Percentiles rank a stretch among this genome's conserved stretches.
These are phyloP conservation scores for Trypanosomatidae sp. DNA, from an alignment of 208 protist genomes.

Conservation along the genomic window DNA sequence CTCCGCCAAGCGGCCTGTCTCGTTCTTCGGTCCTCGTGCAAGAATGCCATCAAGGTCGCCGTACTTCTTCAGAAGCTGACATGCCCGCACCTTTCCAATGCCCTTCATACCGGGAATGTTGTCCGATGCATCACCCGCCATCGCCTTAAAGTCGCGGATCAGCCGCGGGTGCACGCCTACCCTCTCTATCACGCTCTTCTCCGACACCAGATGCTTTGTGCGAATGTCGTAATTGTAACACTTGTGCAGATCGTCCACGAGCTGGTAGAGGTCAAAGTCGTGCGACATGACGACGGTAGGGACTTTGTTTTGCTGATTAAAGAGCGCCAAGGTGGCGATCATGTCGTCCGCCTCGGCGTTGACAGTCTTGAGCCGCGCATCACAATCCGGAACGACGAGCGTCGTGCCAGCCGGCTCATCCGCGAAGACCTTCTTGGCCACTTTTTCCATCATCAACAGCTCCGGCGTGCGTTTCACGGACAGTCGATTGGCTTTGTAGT, in stretches of 20 bases:
- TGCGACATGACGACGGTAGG: conserved; percentile 88
- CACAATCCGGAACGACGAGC: conserved; percentile 71
- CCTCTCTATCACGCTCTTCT: conserved; percentile 79
- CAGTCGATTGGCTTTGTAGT: conserved; percentile 80
- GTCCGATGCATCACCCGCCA: conserved; percentile 81
- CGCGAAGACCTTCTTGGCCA: conserved; percentile 76
- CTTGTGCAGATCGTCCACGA: conserved; percentile 73
- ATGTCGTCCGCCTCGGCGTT: conserved; percentile 91
- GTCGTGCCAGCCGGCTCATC: conserved; percentile 69
- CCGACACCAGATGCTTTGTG: conserved; percentile 87
- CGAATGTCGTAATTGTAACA: conserved; percentile 88
- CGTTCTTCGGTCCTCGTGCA: conserved; percentile 51
- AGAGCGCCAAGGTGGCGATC: conserved; percentile 78
- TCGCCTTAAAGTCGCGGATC: conserved; percentile 84
- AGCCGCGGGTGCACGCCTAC: conserved; percentile 83
- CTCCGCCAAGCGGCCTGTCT: conserved; percentile 59
- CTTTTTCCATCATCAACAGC: conserved; percentile 75
- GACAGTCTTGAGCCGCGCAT: conserved; percentile 59
- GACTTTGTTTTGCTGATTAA: conserved; percentile 69
- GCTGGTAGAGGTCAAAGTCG: conserved; percentile 89
- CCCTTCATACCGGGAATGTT: conserved; percentile 88
- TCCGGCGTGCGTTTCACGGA: conserved; percentile 38
- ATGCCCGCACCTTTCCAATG: conserved; percentile 80
- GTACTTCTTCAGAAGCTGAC: conserved; percentile 85
- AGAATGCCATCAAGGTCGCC: conserved; percentile 84